Evolutionary conservation across 768 basidiomycete species (phyloP), one percentile per base, ranked within the genome.

Genomic region (Lentinus brumalis): DNA sequence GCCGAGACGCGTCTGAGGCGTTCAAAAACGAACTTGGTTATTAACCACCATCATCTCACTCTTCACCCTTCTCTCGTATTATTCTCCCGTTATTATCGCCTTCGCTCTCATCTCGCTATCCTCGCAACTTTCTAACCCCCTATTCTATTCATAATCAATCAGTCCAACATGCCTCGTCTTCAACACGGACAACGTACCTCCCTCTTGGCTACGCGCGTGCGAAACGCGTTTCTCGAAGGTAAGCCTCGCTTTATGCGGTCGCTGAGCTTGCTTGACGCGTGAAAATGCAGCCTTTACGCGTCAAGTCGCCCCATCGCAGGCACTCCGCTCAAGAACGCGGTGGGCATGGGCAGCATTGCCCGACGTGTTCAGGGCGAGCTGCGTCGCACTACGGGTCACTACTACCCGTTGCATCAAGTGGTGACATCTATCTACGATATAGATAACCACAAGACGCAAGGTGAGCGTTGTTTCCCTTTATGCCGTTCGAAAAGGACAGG

Each of bases 341-440:
- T 45, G 18, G 16, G 44, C 45, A n/a, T 53, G 47, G 40, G 26
- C 21, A 16, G 44, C 4, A 52, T 63, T 42, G 62, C 62, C 12
- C 53, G 62, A 47, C 57, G 62, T 53, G 62, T 63, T 10, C 62
- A 63, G 40, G n/a, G 18, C 18, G 57, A 63, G 7, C 38, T 63
- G n/a, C 59, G 31, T 11, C 56, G 62, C 14, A 38, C 35, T 4
- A 59, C 57, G 16, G 62, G 62, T 5, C 62, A 53, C 4, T 59
- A 56, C 39, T 51, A 51, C 26, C 57, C 62, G 6, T 16, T 63
- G 12, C n/a, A 52, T 50, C 62, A 63, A 49, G 54, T 63, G 9
- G 29, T 59, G 15, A 26, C 38, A 4, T 55, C 57, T 9, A 59
- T 63, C 0, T 54, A 59, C 18, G 57, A 55, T 10, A 40, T 63